Conservation (phyloP, 768 basidiomycete species). For the Serendipita sp. region DNA sequence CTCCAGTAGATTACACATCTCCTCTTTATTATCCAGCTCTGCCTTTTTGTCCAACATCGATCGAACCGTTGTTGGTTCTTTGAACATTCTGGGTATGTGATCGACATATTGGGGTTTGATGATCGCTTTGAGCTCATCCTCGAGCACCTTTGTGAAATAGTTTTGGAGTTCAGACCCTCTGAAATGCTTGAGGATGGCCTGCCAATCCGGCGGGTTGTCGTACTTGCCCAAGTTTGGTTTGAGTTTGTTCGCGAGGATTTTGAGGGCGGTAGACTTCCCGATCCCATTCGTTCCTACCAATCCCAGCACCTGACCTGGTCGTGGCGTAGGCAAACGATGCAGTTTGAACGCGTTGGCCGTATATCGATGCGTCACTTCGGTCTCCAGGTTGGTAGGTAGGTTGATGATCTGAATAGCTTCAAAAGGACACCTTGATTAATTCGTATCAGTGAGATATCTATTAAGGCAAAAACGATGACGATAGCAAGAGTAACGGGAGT, state of each 20-base stretch:
- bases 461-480: neutral
- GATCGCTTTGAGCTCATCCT: constrained; percentile 95
- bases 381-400: constrained; percentile 89
- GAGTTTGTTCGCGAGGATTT: constrained; percentile 89
- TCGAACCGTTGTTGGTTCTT: constrained; percentile 68
- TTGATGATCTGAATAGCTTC: constrained; percentile 99
- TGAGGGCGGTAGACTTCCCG: constrained; percentile 94
- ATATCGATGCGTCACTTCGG: constrained; percentile 94
- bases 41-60: constrained; percentile 87
- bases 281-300: constrained; percentile 99
- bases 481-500: neutral
- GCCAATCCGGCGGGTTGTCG: constrained; percentile 98
- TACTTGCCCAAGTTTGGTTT: constrained; percentile 97
- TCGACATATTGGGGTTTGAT: constrained; percentile 99
- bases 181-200: constrained; percentile 96
- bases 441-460: neutral
- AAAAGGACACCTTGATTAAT: constrained; percentile 69
- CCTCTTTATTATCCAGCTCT: constrained; percentile 76
- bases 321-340: constrained; percentile 89
- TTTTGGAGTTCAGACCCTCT: constrained; percentile 97
- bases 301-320: constrained; percentile 96
- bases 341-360: constrained; percentile 98
- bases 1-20: constrained; percentile 75
- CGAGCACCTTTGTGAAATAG: constrained; percentile 97
- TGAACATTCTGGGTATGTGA: constrained; percentile 92